These are phyloP conservation scores for Diplosphaera chodatii DNA, from an alignment of 139 green algal species.

Conservation along the genomic window DNA sequence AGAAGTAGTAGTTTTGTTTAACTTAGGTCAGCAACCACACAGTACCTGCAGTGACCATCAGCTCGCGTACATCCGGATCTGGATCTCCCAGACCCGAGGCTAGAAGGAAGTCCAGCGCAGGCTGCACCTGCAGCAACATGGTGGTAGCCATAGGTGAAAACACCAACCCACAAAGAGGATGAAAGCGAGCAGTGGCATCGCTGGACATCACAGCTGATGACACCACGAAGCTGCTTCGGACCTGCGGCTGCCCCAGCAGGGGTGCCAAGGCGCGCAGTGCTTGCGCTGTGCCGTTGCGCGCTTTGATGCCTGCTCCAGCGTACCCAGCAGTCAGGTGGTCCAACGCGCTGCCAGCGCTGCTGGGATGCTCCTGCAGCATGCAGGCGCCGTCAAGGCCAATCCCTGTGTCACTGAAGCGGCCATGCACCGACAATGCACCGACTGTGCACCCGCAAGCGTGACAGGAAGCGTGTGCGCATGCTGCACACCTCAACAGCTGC, in stretches of 20 bases:
- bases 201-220: too few species aligned
- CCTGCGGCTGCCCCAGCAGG: constrained; percentile 31
- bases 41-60: constrained; percentile 66
- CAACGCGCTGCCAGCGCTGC: constrained; percentile 20
- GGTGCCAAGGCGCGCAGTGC: constrained; percentile 49
- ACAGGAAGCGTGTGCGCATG: too few species aligned
- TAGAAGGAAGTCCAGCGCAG: constrained; percentile 80
- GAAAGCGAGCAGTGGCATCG: too few species aligned
- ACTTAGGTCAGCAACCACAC: too few species aligned
- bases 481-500: constrained; percentile 27
- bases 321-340: constrained; percentile 18
- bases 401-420: too few species aligned
- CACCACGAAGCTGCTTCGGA: too few species aligned
- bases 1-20: too few species aligned
- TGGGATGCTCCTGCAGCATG: constrained; percentile 24
- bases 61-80: constrained; percentile 43
- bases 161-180: too few species aligned
- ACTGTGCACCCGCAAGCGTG: too few species aligned
- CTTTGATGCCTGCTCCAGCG: neutral
- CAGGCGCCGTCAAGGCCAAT: neutral
- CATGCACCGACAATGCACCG: too few species aligned
- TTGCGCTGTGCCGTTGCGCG: constrained; percentile 50
- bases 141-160: too few species aligned
- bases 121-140: constrained; percentile 35
- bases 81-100: constrained; percentile 65